Base-by-base conservation (phyloP, 2,329 filamentous ascomycete genomes). In the Paraphaeosphaeria sporulosa region DNA sequence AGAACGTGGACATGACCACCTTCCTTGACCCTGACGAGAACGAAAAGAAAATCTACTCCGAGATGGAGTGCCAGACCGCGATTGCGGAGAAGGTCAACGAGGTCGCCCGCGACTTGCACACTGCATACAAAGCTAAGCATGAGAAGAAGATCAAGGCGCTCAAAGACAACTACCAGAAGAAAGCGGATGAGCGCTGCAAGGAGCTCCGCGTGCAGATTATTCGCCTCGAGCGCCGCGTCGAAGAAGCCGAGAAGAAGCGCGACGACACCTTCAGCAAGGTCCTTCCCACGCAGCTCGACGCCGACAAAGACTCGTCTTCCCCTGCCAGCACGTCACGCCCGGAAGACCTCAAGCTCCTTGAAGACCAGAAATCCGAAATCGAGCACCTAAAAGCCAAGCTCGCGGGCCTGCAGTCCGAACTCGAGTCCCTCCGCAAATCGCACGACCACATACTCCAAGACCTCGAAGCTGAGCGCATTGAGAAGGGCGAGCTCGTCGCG, bases 121-220 rank as follows among this genome's bases (percentile, higher is more conserved):
- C 90, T 0, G 85, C 97, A 12, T 99, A 99, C 85, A 98, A 97
- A 82, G 89, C 90, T 74, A 99, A 99, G 81, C 95, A 99, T 76
- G 94, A 98, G 81, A 92, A 90, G 64, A 99, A 99, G 82, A 94
- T 98, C 47, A 87, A 92, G 0, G 94, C 94, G 4, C 84, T 99
- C 65, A 98, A 89, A 75, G 87, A 89, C 70, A 87, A 85, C 72
- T 89, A 98, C 80, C 93, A 97, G 77, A 86, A 87, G 49, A 89
- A 94, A 57, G 95, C 93, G 87, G 93, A 96, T 79, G 96, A 96
- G 84, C 92, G 90, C 72, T 87, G 94, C 58, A 87, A 87, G 56
- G 91, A 94, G 69, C 86, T 97, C 2, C 91, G 96, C 78, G 76
- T 78, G 19, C 88, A 88, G 63, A 83, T 96, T 46, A 88, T 88